phyloP scores from a whole-genome alignment of 495 filamentous ascomycete species.

The Sphaerosporella brunnea region DNA sequence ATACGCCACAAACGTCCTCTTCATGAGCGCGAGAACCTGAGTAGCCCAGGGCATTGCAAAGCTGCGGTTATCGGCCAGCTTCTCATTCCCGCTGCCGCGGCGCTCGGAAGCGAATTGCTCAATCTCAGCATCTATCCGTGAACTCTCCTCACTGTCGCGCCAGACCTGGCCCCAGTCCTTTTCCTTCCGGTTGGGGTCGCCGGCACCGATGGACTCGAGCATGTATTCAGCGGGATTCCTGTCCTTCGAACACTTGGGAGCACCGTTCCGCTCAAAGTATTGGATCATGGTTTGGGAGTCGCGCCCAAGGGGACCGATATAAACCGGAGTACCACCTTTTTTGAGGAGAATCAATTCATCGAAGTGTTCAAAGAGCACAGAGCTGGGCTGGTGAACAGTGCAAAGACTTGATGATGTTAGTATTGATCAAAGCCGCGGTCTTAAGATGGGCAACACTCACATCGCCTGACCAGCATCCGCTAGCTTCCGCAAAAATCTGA shows the following conservation, averaged over 20 bases:
- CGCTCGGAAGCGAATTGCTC: conserved; percentile 28
- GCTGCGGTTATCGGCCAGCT: conserved; percentile 29
- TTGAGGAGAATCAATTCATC: conserved; percentile 53
- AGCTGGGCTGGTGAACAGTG: conserved; percentile 63
- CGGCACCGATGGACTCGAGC: conserved; percentile 48
- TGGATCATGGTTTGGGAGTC: conserved; percentile 39
- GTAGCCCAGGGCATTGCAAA: conserved; percentile 31
- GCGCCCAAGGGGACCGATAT: conserved; percentile 44
- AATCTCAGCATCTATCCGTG: conserved; percentile 32
- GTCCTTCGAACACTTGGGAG: conserved; percentile 36
- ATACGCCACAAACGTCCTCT: conserved; percentile 28
- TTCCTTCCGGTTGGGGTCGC: conserved; percentile 43
- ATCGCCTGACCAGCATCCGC: conserved; percentile 48
- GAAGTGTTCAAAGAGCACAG: conserved; percentile 55
- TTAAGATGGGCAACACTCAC: too few relatives aligned
- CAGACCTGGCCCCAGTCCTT: conserved; percentile 47
- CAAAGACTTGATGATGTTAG: conserved; percentile 28
- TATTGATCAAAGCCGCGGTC: too few relatives aligned
- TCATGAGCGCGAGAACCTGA: conserved; percentile 27
- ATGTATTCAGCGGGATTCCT: conserved; percentile 54
- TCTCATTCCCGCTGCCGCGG: conserved; percentile 23
- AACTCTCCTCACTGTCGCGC: conserved; percentile 30
- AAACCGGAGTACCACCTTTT: conserved; percentile 50
- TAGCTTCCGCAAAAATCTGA: conserved; percentile 46
- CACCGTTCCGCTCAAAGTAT: conserved; percentile 48